Evolutionary conservation across 2,329 filamentous ascomycete genomes (phyloP).

Genomic region (Ceratocystiopsis minuta): DNA sequence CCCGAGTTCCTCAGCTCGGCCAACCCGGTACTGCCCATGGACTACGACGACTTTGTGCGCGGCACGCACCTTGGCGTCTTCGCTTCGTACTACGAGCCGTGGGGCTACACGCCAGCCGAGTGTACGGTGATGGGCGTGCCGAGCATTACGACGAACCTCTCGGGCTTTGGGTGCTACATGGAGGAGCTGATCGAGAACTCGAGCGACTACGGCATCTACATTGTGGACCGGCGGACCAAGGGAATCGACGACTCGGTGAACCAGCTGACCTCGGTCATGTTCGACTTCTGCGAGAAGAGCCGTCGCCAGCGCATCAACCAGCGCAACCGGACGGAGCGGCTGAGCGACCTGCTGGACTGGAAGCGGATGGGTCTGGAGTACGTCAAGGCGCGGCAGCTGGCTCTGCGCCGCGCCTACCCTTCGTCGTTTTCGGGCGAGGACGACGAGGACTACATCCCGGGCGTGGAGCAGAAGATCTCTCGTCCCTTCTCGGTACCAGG

Average conservation of each 20-base stretch:
- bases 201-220: constrained; percentile 96
- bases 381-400: constrained; percentile 88
- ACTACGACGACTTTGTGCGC: constrained; percentile 97
- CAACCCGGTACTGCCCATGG: constrained; percentile 84
- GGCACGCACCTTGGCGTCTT: constrained; percentile 94
- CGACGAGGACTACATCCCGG: constrained; percentile 79
- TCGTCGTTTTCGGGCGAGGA: constrained; percentile 65
- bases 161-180: constrained; percentile 98
- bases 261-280: constrained; percentile 83
- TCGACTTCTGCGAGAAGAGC: constrained; percentile 83
- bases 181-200: constrained; percentile 97
- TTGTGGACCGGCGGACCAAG: constrained; percentile 88
- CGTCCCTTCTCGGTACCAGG: constrained; percentile 87
- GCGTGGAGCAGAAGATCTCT: constrained; percentile 87
- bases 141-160: constrained; percentile 94
- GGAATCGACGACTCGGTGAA: constrained; percentile 95
- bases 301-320: constrained; percentile 96
- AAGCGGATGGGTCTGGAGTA: constrained; percentile 99
- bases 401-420: constrained; percentile 80
- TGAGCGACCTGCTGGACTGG: constrained; percentile 94
- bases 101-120: constrained; percentile 96
- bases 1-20: constrained; percentile 93
- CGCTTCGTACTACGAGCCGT: constrained; percentile 95
- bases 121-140: constrained; percentile 99
- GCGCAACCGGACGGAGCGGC: constrained; percentile 83